Evolutionary conservation across 768 basidiomycete genomes (phyloP), one percentile per base, ranked within the genome.

Genomic region (Psilocybe tampanensis): DNA sequence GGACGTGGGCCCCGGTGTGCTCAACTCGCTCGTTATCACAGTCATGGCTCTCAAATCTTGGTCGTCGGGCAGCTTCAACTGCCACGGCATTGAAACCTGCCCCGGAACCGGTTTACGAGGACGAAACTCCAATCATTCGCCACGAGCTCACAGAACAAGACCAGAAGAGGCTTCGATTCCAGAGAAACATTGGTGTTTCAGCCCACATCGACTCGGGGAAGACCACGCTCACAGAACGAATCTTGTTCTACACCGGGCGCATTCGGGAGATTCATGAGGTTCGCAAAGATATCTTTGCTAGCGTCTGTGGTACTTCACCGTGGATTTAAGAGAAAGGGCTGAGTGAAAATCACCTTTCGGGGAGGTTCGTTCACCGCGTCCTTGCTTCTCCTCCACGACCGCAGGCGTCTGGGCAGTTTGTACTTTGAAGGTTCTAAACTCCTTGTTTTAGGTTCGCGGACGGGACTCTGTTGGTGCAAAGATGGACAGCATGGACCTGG

Each of bases 401-500:
- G 62, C 65, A 62, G 59, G 63, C 54, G 62, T 66, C 36, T 44
- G 54, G 51, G 51, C 54, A 50, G 39, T 42, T 39, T 47, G 18
- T 58, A 26, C 29, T 36, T 43, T 18, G 44, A 22, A 43, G 57
- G 23, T 36, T 58, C 60, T 13, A 52, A 45, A 26, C 43, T n/a
- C 58, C 24, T 33, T 26, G 39, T 48, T 18, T 57, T 12, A 93
- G 91, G 93, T 96, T 59, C 83, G 97, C 58, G 97, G 97, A 43
- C 84, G 91, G 52, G 97, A 99, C 71, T 87, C 89, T 24, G 95
- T 98, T 18, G 97, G 97, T 51, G 97, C 97, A 8, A 99, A 99
- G 79, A 99, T 99, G 97, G 97, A 99, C 73, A 93, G 90, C 64
- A 99, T 99, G 97, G 97, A 99, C 60, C 79, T 99, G 3, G 97